Conservation (phyloP, 2,329 filamentous ascomycete genomes). For the Magnaporthiopsis rhizophila region DNA sequence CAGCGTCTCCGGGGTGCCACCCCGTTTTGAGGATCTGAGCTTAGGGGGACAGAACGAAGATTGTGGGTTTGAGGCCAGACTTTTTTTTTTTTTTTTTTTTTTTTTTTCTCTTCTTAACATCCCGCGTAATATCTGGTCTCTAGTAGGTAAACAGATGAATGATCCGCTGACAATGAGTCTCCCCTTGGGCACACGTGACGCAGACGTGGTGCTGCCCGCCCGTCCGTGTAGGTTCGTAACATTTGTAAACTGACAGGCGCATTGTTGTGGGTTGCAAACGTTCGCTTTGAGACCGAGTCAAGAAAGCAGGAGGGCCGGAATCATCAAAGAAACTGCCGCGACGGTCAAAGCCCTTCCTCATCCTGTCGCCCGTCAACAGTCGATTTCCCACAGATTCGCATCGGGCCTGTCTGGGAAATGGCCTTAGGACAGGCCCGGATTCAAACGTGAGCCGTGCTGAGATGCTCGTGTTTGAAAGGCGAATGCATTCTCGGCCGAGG, state of each 20-base stretch:
- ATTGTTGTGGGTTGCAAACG: too few species aligned
- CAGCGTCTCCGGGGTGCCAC: not conserved
- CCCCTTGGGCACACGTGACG: not conserved
- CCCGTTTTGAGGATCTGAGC: not conserved
- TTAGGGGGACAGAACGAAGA: not conserved
- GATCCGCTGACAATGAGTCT: not conserved
- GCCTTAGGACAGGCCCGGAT: not conserved
- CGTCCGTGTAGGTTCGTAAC: not conserved
- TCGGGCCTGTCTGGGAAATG: not conserved
- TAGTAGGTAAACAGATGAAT: too few species aligned
- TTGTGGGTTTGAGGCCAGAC: too few species aligned
- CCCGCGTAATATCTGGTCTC: not conserved
- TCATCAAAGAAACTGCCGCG: not conserved
- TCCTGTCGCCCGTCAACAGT: not conserved
- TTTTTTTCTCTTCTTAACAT: not conserved
- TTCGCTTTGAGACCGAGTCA: too few species aligned
- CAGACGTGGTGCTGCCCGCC: not conserved
- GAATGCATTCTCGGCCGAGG: not conserved
- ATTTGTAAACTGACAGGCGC: not conserved
- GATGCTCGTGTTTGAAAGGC: not conserved
- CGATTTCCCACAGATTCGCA: too few species aligned
- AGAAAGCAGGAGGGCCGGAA: not conserved
- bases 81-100: not conserved
- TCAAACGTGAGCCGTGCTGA: not conserved
- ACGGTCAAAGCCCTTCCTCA: not conserved